Conservation (phyloP, 345 rosid species). For the Theobroma cacao region DNA sequence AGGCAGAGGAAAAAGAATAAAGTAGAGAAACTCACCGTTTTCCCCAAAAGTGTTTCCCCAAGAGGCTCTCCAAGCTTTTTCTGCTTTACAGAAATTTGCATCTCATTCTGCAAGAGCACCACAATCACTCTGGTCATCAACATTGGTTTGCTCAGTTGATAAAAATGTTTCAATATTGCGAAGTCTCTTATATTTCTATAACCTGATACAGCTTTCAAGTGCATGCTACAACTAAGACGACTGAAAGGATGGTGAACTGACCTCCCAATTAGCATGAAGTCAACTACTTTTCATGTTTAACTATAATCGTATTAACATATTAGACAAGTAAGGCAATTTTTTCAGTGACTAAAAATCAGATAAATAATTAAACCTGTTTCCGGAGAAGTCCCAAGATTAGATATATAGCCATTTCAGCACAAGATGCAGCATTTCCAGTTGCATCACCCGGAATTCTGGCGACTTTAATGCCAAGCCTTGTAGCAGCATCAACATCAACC, state of each 20-base stretch:
- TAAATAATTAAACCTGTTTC: constrained; percentile 56
- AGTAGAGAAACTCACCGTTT: constrained; percentile 76
- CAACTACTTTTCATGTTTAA: background rate
- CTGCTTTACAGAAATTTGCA: constrained; percentile 54
- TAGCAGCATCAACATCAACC: constrained; percentile 82
- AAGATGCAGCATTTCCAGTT: constrained; percentile 81
- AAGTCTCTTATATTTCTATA: background rate
- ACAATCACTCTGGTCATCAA: background rate
- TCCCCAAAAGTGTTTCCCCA: constrained; percentile 74
- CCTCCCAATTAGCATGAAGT: background rate
- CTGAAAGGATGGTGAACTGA: background rate
- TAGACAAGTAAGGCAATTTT: background rate
- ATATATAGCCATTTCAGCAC: constrained; percentile 88
- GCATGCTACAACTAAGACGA: background rate
- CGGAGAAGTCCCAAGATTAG: constrained; percentile 78
- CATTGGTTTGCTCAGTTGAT: background rate
- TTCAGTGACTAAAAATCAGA: background rate
- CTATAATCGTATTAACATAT: background rate
- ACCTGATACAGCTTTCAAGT: background rate
- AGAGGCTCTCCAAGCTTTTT: constrained; percentile 74
- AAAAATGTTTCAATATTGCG: background rate
- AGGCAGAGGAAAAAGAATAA: no score
- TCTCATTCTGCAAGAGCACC: constrained; percentile 53
- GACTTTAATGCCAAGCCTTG: constrained; percentile 68
- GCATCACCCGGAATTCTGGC: constrained; percentile 77